Percentiles rank a stretch among this genome's conserved stretches.
These are phyloP conservation scores for Xylaria palmicola DNA, from an alignment of 495 filamentous ascomycete genomes.

Conservation along the genomic window DNA sequence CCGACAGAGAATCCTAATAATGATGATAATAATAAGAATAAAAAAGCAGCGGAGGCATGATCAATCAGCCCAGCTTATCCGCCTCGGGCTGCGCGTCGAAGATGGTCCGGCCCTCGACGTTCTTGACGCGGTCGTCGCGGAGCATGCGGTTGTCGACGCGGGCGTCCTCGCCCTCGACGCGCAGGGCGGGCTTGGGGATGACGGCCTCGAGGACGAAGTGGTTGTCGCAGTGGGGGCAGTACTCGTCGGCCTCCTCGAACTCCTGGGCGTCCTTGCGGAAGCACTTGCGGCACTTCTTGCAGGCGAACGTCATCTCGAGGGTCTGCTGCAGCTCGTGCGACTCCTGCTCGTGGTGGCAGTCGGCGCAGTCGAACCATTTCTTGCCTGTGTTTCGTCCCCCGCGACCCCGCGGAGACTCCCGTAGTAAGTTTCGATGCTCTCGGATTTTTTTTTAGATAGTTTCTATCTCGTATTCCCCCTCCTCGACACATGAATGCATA, in stretches of 20 bases:
- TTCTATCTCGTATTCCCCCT: too few relatives aligned
- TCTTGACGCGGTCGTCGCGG: conserved; percentile 81
- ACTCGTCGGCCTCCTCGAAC: conserved; percentile 97
- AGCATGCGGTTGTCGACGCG: conserved; percentile 85
- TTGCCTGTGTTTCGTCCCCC: conserved; percentile 62
- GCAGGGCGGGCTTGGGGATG: conserved; percentile 73
- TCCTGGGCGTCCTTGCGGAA: conserved; percentile 91
- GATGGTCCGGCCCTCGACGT: conserved; percentile 59
- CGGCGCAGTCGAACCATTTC: conserved; percentile 98
- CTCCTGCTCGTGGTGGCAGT: conserved; percentile 86
- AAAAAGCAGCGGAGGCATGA: neutral
- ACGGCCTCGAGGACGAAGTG: conserved; percentile 90
- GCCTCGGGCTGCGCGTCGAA: conserved; percentile 71
- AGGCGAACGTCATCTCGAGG: conserved; percentile 89
- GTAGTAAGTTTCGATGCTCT: too few relatives aligned
- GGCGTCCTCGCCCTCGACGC: conserved; percentile 87
- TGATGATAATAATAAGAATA: too few relatives aligned
- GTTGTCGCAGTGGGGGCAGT: conserved; percentile 99
- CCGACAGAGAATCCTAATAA: too few relatives aligned
- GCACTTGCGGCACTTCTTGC: conserved; percentile 98
- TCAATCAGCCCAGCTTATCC: conserved; percentile 74
- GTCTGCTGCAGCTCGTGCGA: conserved; percentile 71
- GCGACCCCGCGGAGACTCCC: too few relatives aligned
- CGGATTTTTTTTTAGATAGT: too few relatives aligned
- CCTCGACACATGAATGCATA: too few relatives aligned